Evolutionary conservation across 2,329 filamentous ascomycete genomes (phyloP).

Genomic region (Phialophora macrospora): DNA sequence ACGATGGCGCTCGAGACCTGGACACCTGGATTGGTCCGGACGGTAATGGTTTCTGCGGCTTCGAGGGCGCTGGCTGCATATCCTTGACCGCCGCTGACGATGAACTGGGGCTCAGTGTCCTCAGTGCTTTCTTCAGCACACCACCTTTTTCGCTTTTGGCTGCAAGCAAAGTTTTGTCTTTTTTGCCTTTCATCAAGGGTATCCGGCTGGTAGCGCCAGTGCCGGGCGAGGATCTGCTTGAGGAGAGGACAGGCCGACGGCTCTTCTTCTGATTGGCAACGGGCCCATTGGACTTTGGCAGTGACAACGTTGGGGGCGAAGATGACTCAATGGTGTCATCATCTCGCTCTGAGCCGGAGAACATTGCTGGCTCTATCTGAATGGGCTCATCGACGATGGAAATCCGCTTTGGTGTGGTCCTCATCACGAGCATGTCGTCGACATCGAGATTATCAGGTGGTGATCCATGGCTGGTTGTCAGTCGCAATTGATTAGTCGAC

Average conservation of each 20-base stretch:
- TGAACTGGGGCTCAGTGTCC: slow-evolving; percentile 36
- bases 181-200: slow-evolving; percentile 27
- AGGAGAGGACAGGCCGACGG: slow-evolving; percentile 31
- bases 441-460: slow-evolving; percentile 40
- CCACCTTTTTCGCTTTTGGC: slow-evolving; percentile 34
- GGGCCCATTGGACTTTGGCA: slow-evolving; percentile 23
- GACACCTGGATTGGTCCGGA: slow-evolving; percentile 17
- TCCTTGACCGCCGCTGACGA: slow-evolving; percentile 37
- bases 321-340: slow-evolving; percentile 20
- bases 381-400: slow-evolving; percentile 33
- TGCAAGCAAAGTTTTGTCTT: slow-evolving; percentile 22
- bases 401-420: slow-evolving; percentile 28
- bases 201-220: slow-evolving; percentile 26
- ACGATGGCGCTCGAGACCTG: slow-evolving; percentile 22
- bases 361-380: slow-evolving; percentile 20
- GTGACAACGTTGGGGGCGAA: slow-evolving; percentile 19
- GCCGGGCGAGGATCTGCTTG: slow-evolving; percentile 24
- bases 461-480: slow-evolving; percentile 25
- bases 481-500: slow-evolving; percentile 26
- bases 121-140: slow-evolving; percentile 38
- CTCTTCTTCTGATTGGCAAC: slow-evolving; percentile 41
- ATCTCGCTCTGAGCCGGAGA: slow-evolving; percentile 21
- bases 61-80: slow-evolving; percentile 21
- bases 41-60: slow-evolving; percentile 22
- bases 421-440: slow-evolving; percentile 34